phyloP scores from a whole-genome alignment of 73 alveolate genomes.

The Paramecium primaurelia region DNA sequence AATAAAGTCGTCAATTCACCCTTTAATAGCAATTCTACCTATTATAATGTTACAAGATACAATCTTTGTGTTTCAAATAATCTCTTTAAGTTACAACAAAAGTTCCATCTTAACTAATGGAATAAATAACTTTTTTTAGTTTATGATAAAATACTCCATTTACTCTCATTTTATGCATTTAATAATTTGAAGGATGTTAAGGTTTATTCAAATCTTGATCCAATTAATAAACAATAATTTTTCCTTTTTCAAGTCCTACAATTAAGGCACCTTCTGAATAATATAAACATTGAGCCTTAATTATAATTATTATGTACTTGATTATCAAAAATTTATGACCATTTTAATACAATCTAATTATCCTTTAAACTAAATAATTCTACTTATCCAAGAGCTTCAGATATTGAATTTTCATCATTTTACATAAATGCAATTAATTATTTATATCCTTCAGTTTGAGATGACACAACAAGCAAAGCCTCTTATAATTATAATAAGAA shows the following conservation, averaged over 20 bases:
- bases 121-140: neutral
- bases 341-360: neutral
- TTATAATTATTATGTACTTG: neutral
- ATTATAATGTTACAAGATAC: neutral
- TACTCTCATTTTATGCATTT: neutral
- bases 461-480: neutral
- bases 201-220: neutral
- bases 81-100: neutral
- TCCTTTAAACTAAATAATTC: neutral
- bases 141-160: constrained; percentile 30
- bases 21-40: neutral
- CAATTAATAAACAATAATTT: neutral
- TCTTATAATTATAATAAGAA: neutral
- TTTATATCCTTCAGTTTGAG: neutral
- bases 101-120: neutral
- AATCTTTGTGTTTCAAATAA: neutral
- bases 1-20: neutral
- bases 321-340: neutral
- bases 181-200: neutral
- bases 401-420: neutral
- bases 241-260: neutral
- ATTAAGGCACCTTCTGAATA: neutral
- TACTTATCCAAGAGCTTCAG: neutral
- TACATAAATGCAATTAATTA: neutral
- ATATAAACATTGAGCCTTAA: neutral